phyloP scores from a whole-genome alignment of 2,329 filamentous ascomycete species.

The Claviceps digitariae region DNA sequence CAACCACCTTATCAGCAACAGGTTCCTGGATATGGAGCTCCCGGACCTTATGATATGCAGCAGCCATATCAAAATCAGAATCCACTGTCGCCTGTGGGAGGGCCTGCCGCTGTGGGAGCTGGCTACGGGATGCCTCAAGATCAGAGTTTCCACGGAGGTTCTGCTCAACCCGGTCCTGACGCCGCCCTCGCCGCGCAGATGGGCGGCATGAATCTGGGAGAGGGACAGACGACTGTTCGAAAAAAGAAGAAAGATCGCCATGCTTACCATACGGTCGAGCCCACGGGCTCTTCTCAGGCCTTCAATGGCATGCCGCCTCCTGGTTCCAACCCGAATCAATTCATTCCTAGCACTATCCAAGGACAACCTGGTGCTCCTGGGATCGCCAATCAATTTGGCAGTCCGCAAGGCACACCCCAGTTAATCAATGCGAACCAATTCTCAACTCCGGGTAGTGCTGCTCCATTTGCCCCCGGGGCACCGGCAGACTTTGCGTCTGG shows the following conservation, averaged over 20 bases:
- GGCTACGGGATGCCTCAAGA: conserved; percentile 22
- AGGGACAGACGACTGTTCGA: conserved; percentile 35
- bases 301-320: conserved; percentile 55
- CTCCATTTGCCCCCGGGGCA: conserved; percentile 21
- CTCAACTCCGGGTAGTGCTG: conserved; percentile 37
- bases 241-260: conserved; percentile 92
- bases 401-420: conserved; percentile 29
- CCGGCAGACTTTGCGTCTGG: conserved; percentile 14
- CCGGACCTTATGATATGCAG: conserved; percentile 9
- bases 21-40: conserved; percentile 12
- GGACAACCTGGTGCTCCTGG: conserved; percentile 13
- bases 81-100: not conserved
- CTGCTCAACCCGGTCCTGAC: conserved; percentile 27
- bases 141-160: conserved; percentile 14
- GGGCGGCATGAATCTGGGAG: conserved; percentile 58
- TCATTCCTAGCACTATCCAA: conserved; percentile 20
- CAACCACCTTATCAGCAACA: conserved; percentile 43
- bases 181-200: conserved; percentile 55
- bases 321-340: conserved; percentile 32
- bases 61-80: conserved; percentile 5
- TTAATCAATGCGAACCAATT: conserved; percentile 39
- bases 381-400: conserved; percentile 31
- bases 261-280: conserved; percentile 77
- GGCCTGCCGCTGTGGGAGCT: conserved; percentile 3
- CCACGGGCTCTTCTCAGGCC: conserved; percentile 51